Percentiles rank a stretch among this genome's conserved stretches.
These are phyloP conservation scores for Kokia cookei DNA, from an alignment of 441 rosid species.

Conservation along the genomic window DNA sequence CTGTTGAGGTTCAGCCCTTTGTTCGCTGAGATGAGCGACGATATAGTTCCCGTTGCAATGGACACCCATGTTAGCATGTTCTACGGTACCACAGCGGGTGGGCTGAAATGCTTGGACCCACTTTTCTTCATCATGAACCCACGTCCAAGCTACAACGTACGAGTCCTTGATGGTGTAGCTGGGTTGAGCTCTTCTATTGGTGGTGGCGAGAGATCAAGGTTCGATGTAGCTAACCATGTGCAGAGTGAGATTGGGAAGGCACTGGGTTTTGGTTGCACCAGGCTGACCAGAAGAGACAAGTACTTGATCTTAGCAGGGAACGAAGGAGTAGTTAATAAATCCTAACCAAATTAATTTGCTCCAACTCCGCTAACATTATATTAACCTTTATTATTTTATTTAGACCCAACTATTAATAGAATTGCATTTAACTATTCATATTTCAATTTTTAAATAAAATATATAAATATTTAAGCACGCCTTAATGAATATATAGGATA, in stretches of 20 bases:
- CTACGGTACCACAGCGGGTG: slow-evolving; percentile 52
- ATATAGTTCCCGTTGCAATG: slow-evolving; percentile 44
- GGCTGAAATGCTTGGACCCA: slow-evolving; percentile 51
- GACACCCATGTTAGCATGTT: slow-evolving; percentile 32
- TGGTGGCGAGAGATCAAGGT: slow-evolving; percentile 23
- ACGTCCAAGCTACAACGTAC: slow-evolving; percentile 27
- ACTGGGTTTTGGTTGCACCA: slow-evolving; percentile 42
- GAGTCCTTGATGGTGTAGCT: slow-evolving; percentile 23
- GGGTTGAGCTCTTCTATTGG: slow-evolving; percentile 22
- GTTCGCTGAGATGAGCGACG: slow-evolving; percentile 40
- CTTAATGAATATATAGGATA: too few species aligned
- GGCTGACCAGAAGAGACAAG: slow-evolving; percentile 51
- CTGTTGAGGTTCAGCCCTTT: slow-evolving; percentile 56
- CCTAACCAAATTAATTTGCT: neutral
- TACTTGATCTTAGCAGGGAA: slow-evolving; percentile 55
- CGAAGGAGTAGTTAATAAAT: slow-evolving; percentile 21
- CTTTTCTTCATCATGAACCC: slow-evolving; percentile 57
- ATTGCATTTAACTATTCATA: too few species aligned
- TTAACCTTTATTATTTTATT: too few species aligned
- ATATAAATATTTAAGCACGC: too few species aligned
- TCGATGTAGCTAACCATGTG: slow-evolving; percentile 44
- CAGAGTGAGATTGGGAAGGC: slow-evolving; percentile 40
- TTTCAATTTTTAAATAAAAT: too few species aligned
- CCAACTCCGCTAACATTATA: neutral
- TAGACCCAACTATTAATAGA: too few species aligned